Base-by-base conservation (phyloP, 352 stramenopile species). In the Globisporangium carolinianum region DNA sequence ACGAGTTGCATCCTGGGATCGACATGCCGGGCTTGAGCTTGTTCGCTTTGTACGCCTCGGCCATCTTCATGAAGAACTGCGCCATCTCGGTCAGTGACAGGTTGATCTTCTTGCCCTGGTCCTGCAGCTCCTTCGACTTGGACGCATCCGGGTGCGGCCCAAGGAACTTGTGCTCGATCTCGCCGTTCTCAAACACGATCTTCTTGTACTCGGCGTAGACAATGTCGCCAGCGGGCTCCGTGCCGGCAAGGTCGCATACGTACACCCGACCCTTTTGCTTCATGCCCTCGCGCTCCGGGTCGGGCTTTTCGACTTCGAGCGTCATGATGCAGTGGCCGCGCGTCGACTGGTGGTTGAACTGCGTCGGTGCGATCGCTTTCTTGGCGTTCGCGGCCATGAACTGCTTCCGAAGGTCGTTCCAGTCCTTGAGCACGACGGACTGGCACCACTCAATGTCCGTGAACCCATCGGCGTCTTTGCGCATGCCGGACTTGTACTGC, bases 61-160 rank as follows among this genome's bases (percentile, higher is more conserved):
- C 91, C 91, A 98, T 98, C 65, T 98, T 98, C 88, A 98, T 97
- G 74, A 98, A 98, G 67, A 98, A 98, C 66, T 98, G 91, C 12
- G 91, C 84, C 92, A 98, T 98, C 75, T 98, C 92, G 9, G 90
- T 97, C 24, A 98, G 73, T 32, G 89, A 97, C 55, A 98, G 60
- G 58, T 98, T 98, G 77, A 98, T 98, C 64, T 98, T 98, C 80
- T 97, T 98, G 52, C 92, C 92, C 61, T 98, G 88, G 67, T 96
- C 91, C 69, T 98, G 92, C 43, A 98, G 66, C 53, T 98, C 86
- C 73, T 97, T 97, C 24, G 90, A 97, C 70, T 97, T 98, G 55
- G 81, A 83, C 36, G 90, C 66, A 56, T 98, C 90, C 15, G 83
- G 68, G 58, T 98, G 91, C 5, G 90, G 79, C 0, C 92, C 92